Base-by-base conservation (phyloP, 805 yeast species). In the Wickerhamomyces kurtzmanii region DNA sequence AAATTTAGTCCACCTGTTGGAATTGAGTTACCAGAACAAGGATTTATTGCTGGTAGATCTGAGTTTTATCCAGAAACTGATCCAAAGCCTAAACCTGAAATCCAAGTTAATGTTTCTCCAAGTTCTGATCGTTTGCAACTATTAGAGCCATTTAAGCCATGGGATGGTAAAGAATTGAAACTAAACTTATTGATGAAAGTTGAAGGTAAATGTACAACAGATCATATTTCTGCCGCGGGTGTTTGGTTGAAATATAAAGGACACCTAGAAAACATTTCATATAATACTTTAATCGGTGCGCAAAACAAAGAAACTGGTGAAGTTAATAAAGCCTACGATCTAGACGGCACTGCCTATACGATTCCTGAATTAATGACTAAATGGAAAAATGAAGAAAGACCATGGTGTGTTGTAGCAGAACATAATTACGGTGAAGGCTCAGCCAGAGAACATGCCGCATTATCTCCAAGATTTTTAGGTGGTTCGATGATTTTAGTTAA, bases 401-500 rank as follows among this genome's bases (percentile, higher is more conserved):
- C 93, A 13, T 89, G 98, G 98, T 69, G 75, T 40, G 96, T 91
- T 24, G 80, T 91, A 39, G 97, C 96, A 30, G 98, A 91, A 56
- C 95, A 91, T 53, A 89, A 89, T 59, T 91, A 89, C 50, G 98
- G 98, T 60, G 98, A 89, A 65, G 98, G 98, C 46, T 87, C 96
- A 27, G 96, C 98, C 18, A 82, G 98, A 71, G 98, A 89, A 57
- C 98, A 89, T 49, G 98, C 98, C 25, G 97, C 97, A 11, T 66
- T 91, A 42, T 84, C 91, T 19, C 98, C 97, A 31, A 72, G 93
- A 58, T 91, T 83, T 65, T 68, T 91, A 24, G 97, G 96, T 35
- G 97, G 98, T 38, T 60, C 77, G 33, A 72, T 86, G 38, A 80
- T 89, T 37, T 62, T 89, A 37, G 94, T 84, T 44, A 89, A 87